phyloP scores from a whole-genome alignment of 768 basidiomycete species.

The Vishniacozyma victoriae region DNA sequence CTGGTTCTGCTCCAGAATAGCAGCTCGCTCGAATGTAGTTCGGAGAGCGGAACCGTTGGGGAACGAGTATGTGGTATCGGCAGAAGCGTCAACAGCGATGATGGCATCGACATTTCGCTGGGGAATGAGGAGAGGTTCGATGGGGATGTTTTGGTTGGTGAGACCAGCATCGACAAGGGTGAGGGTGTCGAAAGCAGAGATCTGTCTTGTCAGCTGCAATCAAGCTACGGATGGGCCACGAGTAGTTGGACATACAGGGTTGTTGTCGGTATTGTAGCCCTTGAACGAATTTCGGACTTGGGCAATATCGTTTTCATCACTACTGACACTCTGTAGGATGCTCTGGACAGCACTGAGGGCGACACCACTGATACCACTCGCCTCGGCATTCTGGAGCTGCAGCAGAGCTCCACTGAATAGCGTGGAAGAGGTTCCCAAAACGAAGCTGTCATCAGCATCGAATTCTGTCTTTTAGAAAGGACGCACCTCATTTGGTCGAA shows the following conservation, averaged over 20 bases:
- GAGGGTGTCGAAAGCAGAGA: constrained; percentile 31
- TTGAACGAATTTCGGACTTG: constrained; percentile 46
- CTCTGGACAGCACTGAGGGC: constrained; percentile 34
- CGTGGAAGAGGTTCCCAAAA: constrained; percentile 63
- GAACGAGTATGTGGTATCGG: constrained; percentile 53
- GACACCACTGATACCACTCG: constrained; percentile 24
- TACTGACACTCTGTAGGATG: constrained; percentile 29
- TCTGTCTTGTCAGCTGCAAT: constrained; percentile 8
- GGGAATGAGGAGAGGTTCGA: constrained; percentile 65
- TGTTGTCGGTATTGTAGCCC: constrained; percentile 27
- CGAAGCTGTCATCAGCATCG: constrained; percentile 52
- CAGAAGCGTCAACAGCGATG: constrained; percentile 62
- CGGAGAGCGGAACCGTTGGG: constrained; percentile 62
- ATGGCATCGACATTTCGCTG: constrained; percentile 67
- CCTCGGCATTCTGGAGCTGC: constrained; percentile 24
- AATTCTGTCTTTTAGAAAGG: background rate
- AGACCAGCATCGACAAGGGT: constrained; percentile 47
- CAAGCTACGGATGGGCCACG: background rate
- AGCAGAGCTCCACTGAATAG: constrained; percentile 45
- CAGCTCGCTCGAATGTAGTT: constrained; percentile 30
- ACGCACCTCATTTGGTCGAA: constrained; percentile 60
- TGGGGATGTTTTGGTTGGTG: constrained; percentile 55
- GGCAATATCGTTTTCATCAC: constrained; percentile 43
- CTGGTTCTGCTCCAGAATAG: constrained; percentile 12
- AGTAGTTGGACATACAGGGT: constrained; percentile 28